Base-by-base conservation (phyloP, 2,329 filamentous ascomycete genomes). In the Rugonectria rugulosa region DNA sequence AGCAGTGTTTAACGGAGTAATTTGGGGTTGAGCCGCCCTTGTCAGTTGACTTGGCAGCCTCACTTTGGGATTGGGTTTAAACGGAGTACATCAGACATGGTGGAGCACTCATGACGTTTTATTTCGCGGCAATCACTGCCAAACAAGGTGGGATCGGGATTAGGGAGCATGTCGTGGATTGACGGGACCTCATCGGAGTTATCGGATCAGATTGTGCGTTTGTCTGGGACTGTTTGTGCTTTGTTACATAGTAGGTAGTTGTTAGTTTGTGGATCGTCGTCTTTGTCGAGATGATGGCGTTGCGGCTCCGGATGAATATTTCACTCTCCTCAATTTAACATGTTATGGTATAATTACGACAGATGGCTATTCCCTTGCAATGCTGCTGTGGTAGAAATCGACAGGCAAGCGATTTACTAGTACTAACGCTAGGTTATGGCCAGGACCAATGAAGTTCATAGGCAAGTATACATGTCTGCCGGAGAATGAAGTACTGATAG, bases 1-100 rank as follows among this genome's bases (percentile, higher is more conserved):
- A 56, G 53, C 53, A 61, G 58, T 61, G 60, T 62, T 65, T 57
- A 54, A 57, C 53, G 65, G 63, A 64, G 65, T 64, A 66, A 54
- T 58, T 53, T 57, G 34, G 52, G 8, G 55, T 53, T 58, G 56
- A 59, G 59, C 55, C 55, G 57, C 57, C 64, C 59, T 48, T 55
- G 59, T 61, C 59, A 50, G 51, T 63, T 41, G 56, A 56, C 59
- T 63, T 61, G 59, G 66, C 61, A 66, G 56, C 64, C 63, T 67
- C 63, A 62, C 53, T 63, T 64, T 50, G 37, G 57, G 64, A 42
- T 51, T 57, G 50, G 60, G 54, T 60, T 66, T 65, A 62, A 59
- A 54, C 40, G 64, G 63, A 67, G 64, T 67, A 67, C 51, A 51
- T 59, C 57, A 63, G 55, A 63, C 36, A 63, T 53, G 64, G 56